Percentiles rank a stretch among this genome's conserved stretches.
Evolutionary conservation across 257 asterid species (phyloP).

Genomic region (Euphrasia confusa): DNA sequence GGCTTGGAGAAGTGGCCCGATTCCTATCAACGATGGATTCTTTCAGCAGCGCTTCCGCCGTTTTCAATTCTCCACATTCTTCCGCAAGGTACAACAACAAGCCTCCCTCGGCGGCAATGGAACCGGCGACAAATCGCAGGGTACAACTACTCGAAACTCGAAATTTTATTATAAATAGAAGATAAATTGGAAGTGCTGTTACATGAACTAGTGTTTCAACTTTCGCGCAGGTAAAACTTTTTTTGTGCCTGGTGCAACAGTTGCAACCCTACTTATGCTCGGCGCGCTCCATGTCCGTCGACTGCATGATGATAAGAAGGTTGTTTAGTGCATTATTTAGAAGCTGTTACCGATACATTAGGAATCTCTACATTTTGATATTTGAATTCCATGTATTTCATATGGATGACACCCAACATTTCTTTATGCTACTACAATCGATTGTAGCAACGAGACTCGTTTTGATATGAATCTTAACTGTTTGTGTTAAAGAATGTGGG

Average conservation of each 20-base stretch:
- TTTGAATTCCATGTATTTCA: background rate
- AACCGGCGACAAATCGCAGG: conserved; percentile 45
- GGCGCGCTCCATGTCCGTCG: conserved; percentile 96
- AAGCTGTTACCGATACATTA: background rate
- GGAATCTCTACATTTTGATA: conserved; percentile 11
- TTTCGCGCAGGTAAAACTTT: conserved; percentile 54
- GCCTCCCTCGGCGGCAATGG: conserved; percentile 32
- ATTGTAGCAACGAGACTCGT: conserved; percentile 6
- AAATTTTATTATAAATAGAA: background rate
- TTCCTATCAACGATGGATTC: conserved; percentile 29
- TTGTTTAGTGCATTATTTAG: conserved; percentile 19
- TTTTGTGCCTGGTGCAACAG: conserved; percentile 90
- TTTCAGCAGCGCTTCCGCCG: conserved; percentile 32
- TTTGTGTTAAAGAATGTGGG: conserved; percentile 6
- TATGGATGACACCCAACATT: background rate
- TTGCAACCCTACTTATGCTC: conserved; percentile 86
- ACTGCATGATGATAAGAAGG: conserved; percentile 83
- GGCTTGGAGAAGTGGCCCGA: conserved; percentile 28
- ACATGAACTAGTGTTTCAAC: conserved; percentile 15
- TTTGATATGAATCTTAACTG: background rate
- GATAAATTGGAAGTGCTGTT: background rate
- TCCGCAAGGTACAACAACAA: conserved; percentile 60
- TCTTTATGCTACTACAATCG: conserved; percentile 12
- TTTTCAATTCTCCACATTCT: conserved; percentile 48
- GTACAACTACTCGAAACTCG: conserved; percentile 28